Evolutionary conservation across 345 rosid species (phyloP), one percentile per base, ranked within the genome.

Genomic region (Anacardium occidentale): DNA sequence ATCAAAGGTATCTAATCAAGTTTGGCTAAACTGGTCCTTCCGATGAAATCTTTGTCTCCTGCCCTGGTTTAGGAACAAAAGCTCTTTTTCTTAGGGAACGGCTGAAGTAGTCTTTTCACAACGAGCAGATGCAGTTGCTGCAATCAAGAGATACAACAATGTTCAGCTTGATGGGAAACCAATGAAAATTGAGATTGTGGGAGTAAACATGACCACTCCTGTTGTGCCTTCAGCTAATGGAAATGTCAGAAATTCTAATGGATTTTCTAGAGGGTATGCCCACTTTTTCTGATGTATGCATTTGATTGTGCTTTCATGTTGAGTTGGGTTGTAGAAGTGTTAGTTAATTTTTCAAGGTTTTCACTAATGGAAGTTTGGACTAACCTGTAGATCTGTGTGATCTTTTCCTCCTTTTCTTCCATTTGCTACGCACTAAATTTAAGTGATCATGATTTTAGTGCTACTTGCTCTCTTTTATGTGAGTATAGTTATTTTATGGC

Each of bases 121-220:
- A 10, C 87, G 87, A 53, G 75, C 84, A 2, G 97, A 95, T 84
- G 99, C 94, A 20, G 47, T 87, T 8, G 92, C 90, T 21, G 99
- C 98, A 54, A 90, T 92, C 59, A 92, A 91, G 87, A 89, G 88
- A 81, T 95, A 92, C 84, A 92, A 91, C 75, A 87, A 91, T 29
- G 97, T 95, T 78, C 97, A 95, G 82, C 94, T 95, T 1, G 98
- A 95, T 79, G 97, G 99, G 34, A 95, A 91, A 72, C 97, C 93
- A 0, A 92, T 95, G 97, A 95, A 91, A 81, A 91, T 95, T 22
- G 98, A 92, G 86, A 88, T 95, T 7, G 89, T 88, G 53, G 99
- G 99, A 25, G 83, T 87, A 18, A 89, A 87, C 77, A 70, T 89
- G 40, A 80, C 80, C 0, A 68, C 91, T 26, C 88, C 85, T 74